Conservation (phyloP, 176 grass and related monocot genomes). For the Juncus inflexus region DNA sequence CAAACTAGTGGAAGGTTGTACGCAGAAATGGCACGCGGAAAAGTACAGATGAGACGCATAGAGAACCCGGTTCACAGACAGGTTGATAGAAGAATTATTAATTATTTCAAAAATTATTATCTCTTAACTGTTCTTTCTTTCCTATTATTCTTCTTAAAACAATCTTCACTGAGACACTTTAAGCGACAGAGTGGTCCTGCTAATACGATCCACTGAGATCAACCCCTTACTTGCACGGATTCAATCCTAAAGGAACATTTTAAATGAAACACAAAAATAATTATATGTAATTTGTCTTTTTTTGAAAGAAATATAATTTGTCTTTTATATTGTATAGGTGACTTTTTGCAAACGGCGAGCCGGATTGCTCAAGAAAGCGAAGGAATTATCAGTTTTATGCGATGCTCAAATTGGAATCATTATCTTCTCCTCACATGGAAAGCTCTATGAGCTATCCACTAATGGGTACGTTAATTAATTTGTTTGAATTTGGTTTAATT, state of each 20-base stretch:
- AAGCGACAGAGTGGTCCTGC: not conserved
- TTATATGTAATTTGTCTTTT: slow-evolving; percentile 23
- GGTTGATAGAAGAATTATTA: not conserved
- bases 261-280: slow-evolving; percentile 71
- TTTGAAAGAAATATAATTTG: slow-evolving; percentile 29
- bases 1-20: slow-evolving; percentile 99
- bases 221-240: not conserved
- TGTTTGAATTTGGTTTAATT: not conserved
- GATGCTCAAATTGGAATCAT: slow-evolving; percentile 91
- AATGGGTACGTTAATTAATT: slow-evolving; percentile 44
- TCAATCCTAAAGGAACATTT: slow-evolving; percentile 65
- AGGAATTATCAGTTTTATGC: slow-evolving; percentile 84
- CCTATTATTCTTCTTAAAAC: too few species aligned
- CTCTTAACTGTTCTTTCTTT: too few species aligned
- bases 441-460: slow-evolving; percentile 90
- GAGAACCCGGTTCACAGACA: slow-evolving; percentile 27
- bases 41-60: slow-evolving; percentile 28
- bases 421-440: slow-evolving; percentile 92
- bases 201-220: not conserved
- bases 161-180: too few species aligned
- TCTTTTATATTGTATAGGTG: slow-evolving; percentile 22
- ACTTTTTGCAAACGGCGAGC: slow-evolving; percentile 97
- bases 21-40: slow-evolving; percentile 34
- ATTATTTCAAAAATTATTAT: too few species aligned
- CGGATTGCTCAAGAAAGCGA: slow-evolving; percentile 90